Evolutionary conservation across 495 filamentous ascomycete genomes (phyloP).

Genomic region (Annulohypoxylon stygium): DNA sequence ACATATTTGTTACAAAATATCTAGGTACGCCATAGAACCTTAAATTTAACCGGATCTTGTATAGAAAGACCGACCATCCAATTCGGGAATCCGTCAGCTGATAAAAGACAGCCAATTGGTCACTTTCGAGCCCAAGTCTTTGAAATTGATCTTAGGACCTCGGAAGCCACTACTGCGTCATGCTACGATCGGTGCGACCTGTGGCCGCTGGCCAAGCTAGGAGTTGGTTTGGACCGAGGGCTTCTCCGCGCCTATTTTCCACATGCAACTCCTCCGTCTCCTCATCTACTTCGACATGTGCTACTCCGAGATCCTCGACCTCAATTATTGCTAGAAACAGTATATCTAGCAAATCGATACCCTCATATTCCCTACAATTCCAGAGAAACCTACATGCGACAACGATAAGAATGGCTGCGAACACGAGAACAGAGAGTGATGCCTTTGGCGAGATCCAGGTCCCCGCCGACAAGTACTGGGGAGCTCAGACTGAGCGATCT

Average conservation of each 20-base stretch:
- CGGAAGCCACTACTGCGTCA: slow-evolving; percentile 46
- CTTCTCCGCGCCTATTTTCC: slow-evolving; percentile 53
- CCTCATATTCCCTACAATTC: slow-evolving; percentile 43
- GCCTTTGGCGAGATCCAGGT: slow-evolving; percentile 98
- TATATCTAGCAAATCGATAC: slow-evolving; percentile 35
- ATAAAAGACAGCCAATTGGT: slow-evolving; percentile 40
- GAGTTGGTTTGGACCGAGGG: slow-evolving; percentile 57
- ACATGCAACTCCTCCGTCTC: slow-evolving; percentile 54
- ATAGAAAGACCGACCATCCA: slow-evolving; percentile 18
- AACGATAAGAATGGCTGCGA: slow-evolving; percentile 62
- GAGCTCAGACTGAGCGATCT: slow-evolving; percentile 97
- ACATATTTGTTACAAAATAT: neutral
- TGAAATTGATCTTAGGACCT: slow-evolving; percentile 31
- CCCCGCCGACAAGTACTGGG: slow-evolving; percentile 96
- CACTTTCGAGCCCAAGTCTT: slow-evolving; percentile 10
- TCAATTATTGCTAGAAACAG: slow-evolving; percentile 30
- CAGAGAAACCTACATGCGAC: slow-evolving; percentile 64
- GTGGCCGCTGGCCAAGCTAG: slow-evolving; percentile 55
- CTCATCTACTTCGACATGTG: slow-evolving; percentile 40
- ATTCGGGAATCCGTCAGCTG: slow-evolving; percentile 32
- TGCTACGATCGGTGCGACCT: slow-evolving; percentile 61
- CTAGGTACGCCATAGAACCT: slow-evolving; percentile 4
- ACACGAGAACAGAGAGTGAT: slow-evolving; percentile 87
- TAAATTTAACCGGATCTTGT: slow-evolving; percentile 33
- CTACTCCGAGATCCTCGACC: slow-evolving; percentile 30